Conservation (phyloP, 1,139 yeast species). For the Taiozyma sp. region DNA sequence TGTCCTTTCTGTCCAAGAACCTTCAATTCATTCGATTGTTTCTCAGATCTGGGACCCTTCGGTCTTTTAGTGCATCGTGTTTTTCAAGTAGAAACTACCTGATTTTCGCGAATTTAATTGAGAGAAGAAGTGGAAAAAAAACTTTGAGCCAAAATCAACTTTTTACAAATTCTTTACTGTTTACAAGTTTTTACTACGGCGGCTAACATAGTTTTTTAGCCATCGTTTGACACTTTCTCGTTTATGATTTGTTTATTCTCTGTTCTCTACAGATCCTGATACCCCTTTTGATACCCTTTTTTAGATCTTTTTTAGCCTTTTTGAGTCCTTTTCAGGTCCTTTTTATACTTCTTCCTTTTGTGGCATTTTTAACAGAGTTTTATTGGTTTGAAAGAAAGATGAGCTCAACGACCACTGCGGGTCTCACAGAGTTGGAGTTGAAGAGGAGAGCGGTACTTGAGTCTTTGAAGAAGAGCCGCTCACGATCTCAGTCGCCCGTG, state of each 20-base stretch:
- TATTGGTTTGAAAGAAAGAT: background rate
- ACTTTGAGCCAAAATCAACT: background rate
- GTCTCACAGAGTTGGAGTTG: slow-evolving; percentile 14
- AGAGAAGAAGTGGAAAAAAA: background rate
- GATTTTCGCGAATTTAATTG: background rate
- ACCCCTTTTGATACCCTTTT: background rate
- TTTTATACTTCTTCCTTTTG: background rate
- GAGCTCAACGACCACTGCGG: background rate
- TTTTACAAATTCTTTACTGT: background rate
- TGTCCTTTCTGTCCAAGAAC: too few relatives aligned
- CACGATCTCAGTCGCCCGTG: background rate
- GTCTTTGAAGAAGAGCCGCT: slow-evolving; percentile 15
- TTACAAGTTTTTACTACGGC: background rate
- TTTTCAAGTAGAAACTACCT: too few relatives aligned
- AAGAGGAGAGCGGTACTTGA: slow-evolving; percentile 21
- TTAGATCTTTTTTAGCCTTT: background rate
- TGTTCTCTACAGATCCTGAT: background rate
- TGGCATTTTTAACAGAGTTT: background rate
- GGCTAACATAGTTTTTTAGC: background rate
- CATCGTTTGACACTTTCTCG: background rate
- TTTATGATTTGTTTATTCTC: background rate
- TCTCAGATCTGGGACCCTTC: background rate
- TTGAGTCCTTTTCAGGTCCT: background rate
- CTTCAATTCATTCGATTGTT: too few relatives aligned
- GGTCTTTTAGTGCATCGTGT: too few relatives aligned